Evolutionary conservation across 2,329 filamentous ascomycete species (phyloP), one percentile per base, ranked within the genome.

Genomic region (Xylaria digitata): DNA sequence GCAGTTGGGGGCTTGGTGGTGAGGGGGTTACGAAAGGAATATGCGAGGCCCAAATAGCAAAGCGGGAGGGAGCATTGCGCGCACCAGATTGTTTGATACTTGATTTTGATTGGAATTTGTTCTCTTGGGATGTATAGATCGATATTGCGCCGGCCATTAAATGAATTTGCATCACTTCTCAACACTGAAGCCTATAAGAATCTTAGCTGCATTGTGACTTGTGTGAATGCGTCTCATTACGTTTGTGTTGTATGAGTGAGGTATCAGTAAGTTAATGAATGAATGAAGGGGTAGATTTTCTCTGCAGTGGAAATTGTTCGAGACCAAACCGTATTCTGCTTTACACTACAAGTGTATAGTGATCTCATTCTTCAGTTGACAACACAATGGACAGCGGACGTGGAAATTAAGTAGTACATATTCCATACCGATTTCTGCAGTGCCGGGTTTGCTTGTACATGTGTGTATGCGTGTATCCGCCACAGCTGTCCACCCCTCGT

Each of bases 51-150:
- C 17, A 15, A 57, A 19, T 56, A 53, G 58, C 64, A 55, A 52
- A 42, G 53, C 55, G 56, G 55, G 45, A 62, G 63, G 68, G 64
- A 61, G 63, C 67, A 73, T 67, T 67, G 69, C 73, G 70, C 66
- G 63, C 64, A 72, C 57, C 75, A 77, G 71, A 76, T 76, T 76
- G 73, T 72, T 74, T 62, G 60, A 73, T 67, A 70, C 61, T 53
- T 61, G 68, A 64, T 50, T 69, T 71, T 66, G 65, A 67, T 65
- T 71, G 66, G 67, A 70, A 72, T 70, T 70, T 65, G 63, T 70
- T 65, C 52, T 67, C 62, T 71, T 72, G 66, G 63, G 70, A 63
- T 75, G 70, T 74, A 75, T 77, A 77, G 74, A 77, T 74, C 70
- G 40, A 69, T 63, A 64, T 42, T 53, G 63, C 59, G 56, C 64